A percentile compares a stretch with the other conserved stretches of the same genome.
phyloP scores from a whole-genome alignment of 75 land plant species.

The Pseudotsuga menziesii region DNA sequence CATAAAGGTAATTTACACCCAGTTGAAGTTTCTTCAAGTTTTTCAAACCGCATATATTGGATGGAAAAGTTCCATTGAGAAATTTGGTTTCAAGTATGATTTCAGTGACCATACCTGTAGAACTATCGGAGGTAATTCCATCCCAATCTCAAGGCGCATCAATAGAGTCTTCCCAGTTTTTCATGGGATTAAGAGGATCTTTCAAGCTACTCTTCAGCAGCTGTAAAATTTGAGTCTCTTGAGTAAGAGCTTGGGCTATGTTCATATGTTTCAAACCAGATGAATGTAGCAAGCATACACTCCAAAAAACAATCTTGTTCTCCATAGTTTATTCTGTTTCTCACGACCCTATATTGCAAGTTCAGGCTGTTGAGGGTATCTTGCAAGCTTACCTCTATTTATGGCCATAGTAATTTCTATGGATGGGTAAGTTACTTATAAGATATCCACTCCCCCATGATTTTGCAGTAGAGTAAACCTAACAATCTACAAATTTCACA shows the following conservation, averaged over 20 bases:
- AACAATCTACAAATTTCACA: too few relatives aligned
- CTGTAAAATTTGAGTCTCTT: constrained; percentile 7
- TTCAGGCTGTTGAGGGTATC: too few relatives aligned
- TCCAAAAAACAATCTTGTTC: neutral
- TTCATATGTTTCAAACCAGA: neutral
- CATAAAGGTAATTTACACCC: constrained; percentile 47
- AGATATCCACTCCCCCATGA: too few relatives aligned
- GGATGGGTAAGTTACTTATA: too few relatives aligned
- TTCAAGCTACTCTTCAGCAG: neutral
- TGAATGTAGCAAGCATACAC: neutral
- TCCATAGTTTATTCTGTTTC: neutral
- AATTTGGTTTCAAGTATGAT: constrained; percentile 30
- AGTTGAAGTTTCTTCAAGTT: constrained; percentile 33
- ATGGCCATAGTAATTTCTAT: too few relatives aligned
- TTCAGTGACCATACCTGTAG: constrained; percentile 32
- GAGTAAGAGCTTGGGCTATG: neutral
- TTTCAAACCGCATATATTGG: constrained; percentile 25
- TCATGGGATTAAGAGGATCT: constrained; percentile 29
- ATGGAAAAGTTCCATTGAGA: constrained; percentile 38
- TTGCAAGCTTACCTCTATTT: too few relatives aligned
- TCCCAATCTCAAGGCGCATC: constrained; percentile 2
- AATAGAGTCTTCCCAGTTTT: constrained; percentile 25
- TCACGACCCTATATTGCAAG: too few relatives aligned
- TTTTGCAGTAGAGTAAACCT: too few relatives aligned
- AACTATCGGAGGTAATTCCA: constrained; percentile 41